A percentile compares a stretch with the other conserved stretches of the same genome.
Conservation (phyloP, 805 yeast genomes). For the Isabelozyma rhagii region DNA sequence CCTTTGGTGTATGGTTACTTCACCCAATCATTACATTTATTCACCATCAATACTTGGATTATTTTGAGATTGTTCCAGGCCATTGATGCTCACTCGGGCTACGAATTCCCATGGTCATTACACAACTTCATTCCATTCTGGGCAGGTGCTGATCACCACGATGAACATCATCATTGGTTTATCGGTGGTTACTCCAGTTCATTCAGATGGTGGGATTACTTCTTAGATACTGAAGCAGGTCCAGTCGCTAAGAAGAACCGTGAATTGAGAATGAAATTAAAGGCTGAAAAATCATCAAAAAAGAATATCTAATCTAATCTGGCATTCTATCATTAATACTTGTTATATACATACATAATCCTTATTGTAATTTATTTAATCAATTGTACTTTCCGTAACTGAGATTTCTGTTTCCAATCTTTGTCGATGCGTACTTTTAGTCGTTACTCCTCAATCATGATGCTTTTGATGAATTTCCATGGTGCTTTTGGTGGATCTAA, state of each 20-base stretch:
- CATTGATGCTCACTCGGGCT: conserved; percentile 60
- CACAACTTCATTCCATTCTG: conserved; percentile 56
- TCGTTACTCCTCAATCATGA: too few species aligned
- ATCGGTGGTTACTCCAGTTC: conserved; percentile 58
- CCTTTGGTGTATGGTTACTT: conserved; percentile 53
- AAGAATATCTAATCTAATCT: conserved; percentile 11
- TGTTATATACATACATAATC: background rate
- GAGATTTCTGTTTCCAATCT: conserved; percentile 1
- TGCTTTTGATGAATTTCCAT: too few species aligned
- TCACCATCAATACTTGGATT: conserved; percentile 54
- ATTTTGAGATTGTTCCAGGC: conserved; percentile 54
- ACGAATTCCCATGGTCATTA: conserved; percentile 61
- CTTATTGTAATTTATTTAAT: background rate
- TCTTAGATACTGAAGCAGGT: conserved; percentile 55
- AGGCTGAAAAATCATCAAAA: conserved; percentile 34
- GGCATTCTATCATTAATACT: background rate
- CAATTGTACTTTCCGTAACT: too few species aligned
- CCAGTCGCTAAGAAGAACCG: conserved; percentile 48
- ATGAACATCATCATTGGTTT: conserved; percentile 57
- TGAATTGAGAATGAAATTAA: conserved; percentile 39
- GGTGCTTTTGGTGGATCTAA: too few species aligned
- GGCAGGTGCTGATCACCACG: conserved; percentile 68
- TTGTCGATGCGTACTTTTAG: too few species aligned
- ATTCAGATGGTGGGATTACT: conserved; percentile 57
- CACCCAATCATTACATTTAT: conserved; percentile 47